Evolutionary conservation across 2,329 filamentous ascomycete species (phyloP).

Genomic region (Juglanconis oblonga): DNA sequence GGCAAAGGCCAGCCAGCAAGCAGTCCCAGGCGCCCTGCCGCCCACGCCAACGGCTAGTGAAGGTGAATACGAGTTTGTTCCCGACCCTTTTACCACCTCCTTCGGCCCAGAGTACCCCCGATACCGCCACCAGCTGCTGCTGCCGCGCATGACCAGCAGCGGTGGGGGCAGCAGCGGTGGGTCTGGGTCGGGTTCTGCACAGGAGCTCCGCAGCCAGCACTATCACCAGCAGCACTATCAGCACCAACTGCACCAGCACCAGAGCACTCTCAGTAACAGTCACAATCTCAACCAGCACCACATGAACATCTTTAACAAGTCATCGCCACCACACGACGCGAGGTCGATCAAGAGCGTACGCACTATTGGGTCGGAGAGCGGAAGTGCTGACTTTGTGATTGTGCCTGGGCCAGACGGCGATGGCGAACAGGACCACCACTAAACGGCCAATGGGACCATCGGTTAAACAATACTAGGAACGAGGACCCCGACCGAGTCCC

Average conservation of each 20-base stretch:
- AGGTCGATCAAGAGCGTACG: constrained; percentile 18
- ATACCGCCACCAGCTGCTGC: constrained; percentile 17
- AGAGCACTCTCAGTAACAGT: constrained; percentile 22
- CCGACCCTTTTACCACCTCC: constrained; percentile 19
- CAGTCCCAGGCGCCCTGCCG: constrained; percentile 56
- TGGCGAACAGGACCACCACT: constrained; percentile 35
- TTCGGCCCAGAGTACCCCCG: constrained; percentile 20
- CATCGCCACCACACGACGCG: constrained; percentile 15
- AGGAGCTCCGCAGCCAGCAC: constrained; percentile 18
- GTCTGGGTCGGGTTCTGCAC: not conserved
- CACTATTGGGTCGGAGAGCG: constrained; percentile 29
- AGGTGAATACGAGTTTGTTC: constrained; percentile 52
- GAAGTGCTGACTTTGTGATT: constrained; percentile 41
- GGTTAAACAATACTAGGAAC: not conserved
- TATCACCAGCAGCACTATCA: constrained; percentile 16
- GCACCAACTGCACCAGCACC: not conserved
- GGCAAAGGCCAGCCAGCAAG: constrained; percentile 46
- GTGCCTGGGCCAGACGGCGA: constrained; percentile 40
- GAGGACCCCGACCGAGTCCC: not conserved
- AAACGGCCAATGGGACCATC: constrained; percentile 16
- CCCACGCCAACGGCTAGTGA: constrained; percentile 60
- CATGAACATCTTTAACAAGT: constrained; percentile 19
- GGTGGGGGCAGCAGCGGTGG: not conserved
- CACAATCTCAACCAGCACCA: constrained; percentile 22
- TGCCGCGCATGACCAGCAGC: constrained; percentile 15